These are phyloP conservation scores for Vigna angularis DNA, from an alignment of 306 rosid species.

Conservation along the genomic window DNA sequence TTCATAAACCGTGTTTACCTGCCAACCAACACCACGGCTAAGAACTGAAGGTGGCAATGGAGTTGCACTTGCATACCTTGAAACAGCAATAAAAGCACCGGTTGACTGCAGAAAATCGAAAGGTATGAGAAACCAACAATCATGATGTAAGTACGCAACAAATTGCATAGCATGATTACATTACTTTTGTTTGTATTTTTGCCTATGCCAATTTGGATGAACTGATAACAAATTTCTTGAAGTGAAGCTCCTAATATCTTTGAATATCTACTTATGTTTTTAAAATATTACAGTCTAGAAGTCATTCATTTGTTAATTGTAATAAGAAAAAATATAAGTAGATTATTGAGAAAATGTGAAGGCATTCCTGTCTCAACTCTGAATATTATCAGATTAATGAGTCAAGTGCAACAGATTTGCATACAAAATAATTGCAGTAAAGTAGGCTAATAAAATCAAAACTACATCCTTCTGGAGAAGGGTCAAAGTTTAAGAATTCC, in stretches of 20 bases:
- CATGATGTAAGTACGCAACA: conserved; percentile 9
- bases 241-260: neutral
- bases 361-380: neutral
- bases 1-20: conserved; percentile 60
- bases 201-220: conserved; percentile 7
- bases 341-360: conserved; percentile 3
- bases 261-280: neutral
- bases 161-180: neutral
- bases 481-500: conserved; percentile 10
- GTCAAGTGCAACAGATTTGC: conserved; percentile 5
- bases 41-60: conserved; percentile 89
- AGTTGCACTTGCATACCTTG: conserved; percentile 95
- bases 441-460: conserved; percentile 6
- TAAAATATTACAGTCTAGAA: neutral
- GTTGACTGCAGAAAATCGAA: conserved; percentile 70
- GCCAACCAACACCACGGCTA: conserved; percentile 98
- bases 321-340: neutral
- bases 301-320: conserved; percentile 8
- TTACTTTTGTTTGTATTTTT: conserved; percentile 3
- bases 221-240: neutral
- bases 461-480: conserved; percentile 1
- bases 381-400: conserved; percentile 18
- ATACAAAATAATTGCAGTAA: conserved; percentile 19
- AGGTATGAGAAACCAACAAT: conserved; percentile 6
- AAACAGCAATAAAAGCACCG: conserved; percentile 80